Conservation (phyloP, 306 rosid genomes). For the Quercus ilex region DNA sequence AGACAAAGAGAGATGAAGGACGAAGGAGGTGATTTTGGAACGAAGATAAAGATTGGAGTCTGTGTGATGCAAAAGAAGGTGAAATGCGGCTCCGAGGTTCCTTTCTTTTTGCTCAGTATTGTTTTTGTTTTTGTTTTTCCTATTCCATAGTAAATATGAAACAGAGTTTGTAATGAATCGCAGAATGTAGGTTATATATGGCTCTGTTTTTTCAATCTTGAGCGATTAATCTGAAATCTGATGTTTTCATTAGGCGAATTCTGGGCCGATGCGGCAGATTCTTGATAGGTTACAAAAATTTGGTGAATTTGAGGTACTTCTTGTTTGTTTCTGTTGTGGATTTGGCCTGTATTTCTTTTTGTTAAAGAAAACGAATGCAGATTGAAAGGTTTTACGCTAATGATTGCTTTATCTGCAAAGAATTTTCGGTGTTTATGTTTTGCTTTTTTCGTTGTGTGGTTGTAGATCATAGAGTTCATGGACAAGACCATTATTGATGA, state of each 20-base stretch:
- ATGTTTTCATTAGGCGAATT: slow-evolving; percentile 55
- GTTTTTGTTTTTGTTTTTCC: slow-evolving; percentile 4
- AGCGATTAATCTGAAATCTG: slow-evolving; percentile 1
- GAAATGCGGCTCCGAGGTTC: slow-evolving; percentile 84
- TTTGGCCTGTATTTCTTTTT: slow-evolving; percentile 14
- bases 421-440: background rate
- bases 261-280: slow-evolving; percentile 93
- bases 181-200: slow-evolving; percentile 18
- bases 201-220: slow-evolving; percentile 20
- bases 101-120: slow-evolving; percentile 25
- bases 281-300: slow-evolving; percentile 78
- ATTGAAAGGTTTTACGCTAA: background rate
- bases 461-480: slow-evolving; percentile 72
- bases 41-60: slow-evolving; percentile 74
- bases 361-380: background rate
- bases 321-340: slow-evolving; percentile 1
- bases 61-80: slow-evolving; percentile 99
- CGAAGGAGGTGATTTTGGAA: slow-evolving; percentile 25
- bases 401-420: background rate
- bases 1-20: slow-evolving; percentile 16
- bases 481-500: slow-evolving; percentile 90
- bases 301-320: slow-evolving; percentile 85
- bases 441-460: slow-evolving; percentile 20
- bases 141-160: background rate
- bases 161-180: slow-evolving; percentile 10